These are phyloP conservation scores for Herpetospermum pedunculosum DNA, from an alignment of 306 rosid species.

Conservation along the genomic window DNA sequence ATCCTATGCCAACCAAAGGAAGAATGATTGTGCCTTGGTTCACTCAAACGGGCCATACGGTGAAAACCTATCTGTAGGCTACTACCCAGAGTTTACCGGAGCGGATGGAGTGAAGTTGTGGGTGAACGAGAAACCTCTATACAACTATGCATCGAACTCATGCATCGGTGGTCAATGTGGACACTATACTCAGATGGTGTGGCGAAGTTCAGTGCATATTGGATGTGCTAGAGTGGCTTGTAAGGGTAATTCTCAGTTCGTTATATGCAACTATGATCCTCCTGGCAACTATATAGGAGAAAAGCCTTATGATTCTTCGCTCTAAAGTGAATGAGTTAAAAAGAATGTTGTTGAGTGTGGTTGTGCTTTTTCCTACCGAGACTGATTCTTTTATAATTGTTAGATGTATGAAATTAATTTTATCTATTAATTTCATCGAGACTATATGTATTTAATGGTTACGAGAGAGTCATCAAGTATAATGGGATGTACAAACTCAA, in stretches of 20 bases:
- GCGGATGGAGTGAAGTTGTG: conserved; percentile 13
- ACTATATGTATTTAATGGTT: no score
- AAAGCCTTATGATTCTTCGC: conserved; percentile 2
- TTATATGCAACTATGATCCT: conserved; percentile 20
- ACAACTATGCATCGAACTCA: not conserved
- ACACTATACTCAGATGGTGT: conserved; percentile 31
- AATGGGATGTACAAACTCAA: no score
- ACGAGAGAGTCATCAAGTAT: no score
- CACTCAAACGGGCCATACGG: conserved; percentile 26
- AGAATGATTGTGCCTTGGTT: conserved; percentile 11
- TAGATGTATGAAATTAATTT: no score
- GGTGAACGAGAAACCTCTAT: conserved; percentile 16
- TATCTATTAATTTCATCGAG: no score
- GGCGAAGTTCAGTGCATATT: not conserved
- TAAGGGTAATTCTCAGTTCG: not conserved
- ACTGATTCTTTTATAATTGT: no score
- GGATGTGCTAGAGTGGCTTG: conserved; percentile 28
- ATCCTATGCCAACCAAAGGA: not conserved
- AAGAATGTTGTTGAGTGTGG: no score
- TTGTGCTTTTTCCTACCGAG: no score
- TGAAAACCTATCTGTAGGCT: conserved; percentile 17
- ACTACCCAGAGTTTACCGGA: not conserved
- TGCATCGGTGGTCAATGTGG: conserved; percentile 14
- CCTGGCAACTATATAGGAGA: conserved; percentile 1
- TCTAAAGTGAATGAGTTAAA: not conserved